These are phyloP conservation scores for Tetrapisispora pingtungensis DNA, from an alignment of 805 yeast genomes.

Conservation along the genomic window DNA sequence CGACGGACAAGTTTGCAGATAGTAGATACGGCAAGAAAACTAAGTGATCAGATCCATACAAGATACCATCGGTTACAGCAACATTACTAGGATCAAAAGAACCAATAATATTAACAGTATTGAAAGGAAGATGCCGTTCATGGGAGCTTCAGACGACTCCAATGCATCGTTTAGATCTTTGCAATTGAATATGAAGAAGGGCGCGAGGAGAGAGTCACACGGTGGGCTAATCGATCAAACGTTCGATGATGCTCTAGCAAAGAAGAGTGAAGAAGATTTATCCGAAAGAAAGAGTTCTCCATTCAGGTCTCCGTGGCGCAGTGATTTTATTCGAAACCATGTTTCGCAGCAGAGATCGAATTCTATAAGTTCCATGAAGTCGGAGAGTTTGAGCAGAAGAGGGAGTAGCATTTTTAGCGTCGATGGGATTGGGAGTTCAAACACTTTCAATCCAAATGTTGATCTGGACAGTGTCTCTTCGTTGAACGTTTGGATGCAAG, in stretches of 20 bases:
- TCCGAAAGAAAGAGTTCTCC: background rate
- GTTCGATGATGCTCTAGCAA: background rate
- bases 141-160: slow-evolving; percentile 25
- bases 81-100: no score
- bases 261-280: background rate
- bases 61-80: no score
- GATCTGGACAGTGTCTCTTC: background rate
- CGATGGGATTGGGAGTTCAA: background rate
- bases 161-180: slow-evolving; percentile 17
- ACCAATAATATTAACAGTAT: no score
- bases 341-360: background rate
- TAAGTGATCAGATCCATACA: no score
- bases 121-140: slow-evolving; percentile 21
- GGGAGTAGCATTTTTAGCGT: background rate
- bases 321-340: background rate
- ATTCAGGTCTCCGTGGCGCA: background rate
- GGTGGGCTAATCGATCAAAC: background rate
- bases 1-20: no score
- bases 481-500: background rate
- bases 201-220: background rate
- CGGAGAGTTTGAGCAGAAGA: background rate
- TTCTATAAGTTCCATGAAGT: background rate
- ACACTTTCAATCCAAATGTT: background rate
- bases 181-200: slow-evolving; percentile 19
- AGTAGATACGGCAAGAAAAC: no score